Conservation (phyloP, 1,139 yeast species). For the Candida dubliniensis region DNA sequence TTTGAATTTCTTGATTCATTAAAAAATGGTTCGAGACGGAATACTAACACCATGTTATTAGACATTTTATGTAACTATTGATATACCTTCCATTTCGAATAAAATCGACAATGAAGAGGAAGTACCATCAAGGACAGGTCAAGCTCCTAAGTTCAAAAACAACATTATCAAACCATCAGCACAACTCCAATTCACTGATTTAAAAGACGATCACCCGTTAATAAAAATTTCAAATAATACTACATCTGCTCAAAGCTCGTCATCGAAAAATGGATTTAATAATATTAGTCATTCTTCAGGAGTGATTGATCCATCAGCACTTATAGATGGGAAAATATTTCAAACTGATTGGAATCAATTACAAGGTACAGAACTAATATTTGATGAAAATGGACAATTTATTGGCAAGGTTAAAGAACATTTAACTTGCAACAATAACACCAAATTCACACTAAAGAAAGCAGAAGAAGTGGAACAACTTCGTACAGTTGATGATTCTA, state of each 20-base stretch:
- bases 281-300: constrained; percentile 7
- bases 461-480: constrained; percentile 15
- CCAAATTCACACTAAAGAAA: constrained; percentile 22
- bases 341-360: constrained; percentile 77
- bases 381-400: constrained; percentile 57
- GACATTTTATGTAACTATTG: constrained; percentile 42
- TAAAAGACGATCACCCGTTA: constrained; percentile 35
- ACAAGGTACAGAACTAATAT: constrained; percentile 78
- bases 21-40: too few relatives aligned
- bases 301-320: constrained; percentile 30
- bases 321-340: constrained; percentile 52
- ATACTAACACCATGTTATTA: constrained; percentile 14
- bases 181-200: constrained; percentile 40
- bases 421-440: constrained; percentile 30
- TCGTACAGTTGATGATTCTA: constrained; percentile 16
- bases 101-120: constrained; percentile 11
- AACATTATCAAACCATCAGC: constrained; percentile 42
- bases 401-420: constrained; percentile 47
- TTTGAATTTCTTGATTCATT: too few relatives aligned
- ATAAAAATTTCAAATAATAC: constrained; percentile 39
- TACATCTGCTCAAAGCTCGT: not conserved
- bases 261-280: not conserved
- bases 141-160: constrained; percentile 15
- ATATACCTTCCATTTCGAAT: constrained; percentile 32
- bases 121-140: constrained; percentile 2